Evolutionary conservation across 345 rosid genomes (phyloP), one percentile per base, ranked within the genome.

Genomic region (Lumnitzera racemosa): DNA sequence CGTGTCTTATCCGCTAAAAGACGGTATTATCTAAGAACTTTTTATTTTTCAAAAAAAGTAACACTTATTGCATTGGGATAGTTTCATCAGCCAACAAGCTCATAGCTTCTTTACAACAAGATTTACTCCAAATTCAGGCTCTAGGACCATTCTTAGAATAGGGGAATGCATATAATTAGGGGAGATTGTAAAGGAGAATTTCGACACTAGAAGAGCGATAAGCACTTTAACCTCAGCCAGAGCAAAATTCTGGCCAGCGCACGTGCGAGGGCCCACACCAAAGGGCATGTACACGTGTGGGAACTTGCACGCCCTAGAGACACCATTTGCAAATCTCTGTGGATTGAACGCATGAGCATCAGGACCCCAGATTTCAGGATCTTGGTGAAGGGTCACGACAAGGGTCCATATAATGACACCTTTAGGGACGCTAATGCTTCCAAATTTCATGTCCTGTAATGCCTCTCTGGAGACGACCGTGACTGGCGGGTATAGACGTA

Each of bases 331-430:
- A 29, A 76, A 80, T 56, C 87, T 74, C 25, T 59, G 62, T 1
- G 90, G 87, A 54, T 81, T 80, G 68, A 80, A 80, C 20, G 69
- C 78, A 49, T 70, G 59, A 3, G 80, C 75, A 24, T 81, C 79
- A 5, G 49, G 43, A 47, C 87, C 87, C 85, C 87, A 78, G 49
- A 47, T 63, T 25, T 58, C 46, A 14, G 67, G 59, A 49, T 77
- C 61, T 41, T 76, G 58, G 48, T 79, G 78, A 20, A 75, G 59
- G 9, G 29, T 43, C 0, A 65, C 29, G 3, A 72, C 36, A 1
- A 64, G 74, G 49, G 60, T 60, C 55, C 66, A 51, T 51, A 80
- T 54, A 29, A 52, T 9, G 6, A 65, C 24, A 3, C 75, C 74
- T 58, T 74, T 71, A 12, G 81, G 84, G 16, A 76, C 67, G n/a